A percentile compares a stretch with the other conserved stretches of the same genome.
phyloP scores from a whole-genome alignment of 2,329 filamentous ascomycete genomes.

The Trichothecium sympodiale region DNA sequence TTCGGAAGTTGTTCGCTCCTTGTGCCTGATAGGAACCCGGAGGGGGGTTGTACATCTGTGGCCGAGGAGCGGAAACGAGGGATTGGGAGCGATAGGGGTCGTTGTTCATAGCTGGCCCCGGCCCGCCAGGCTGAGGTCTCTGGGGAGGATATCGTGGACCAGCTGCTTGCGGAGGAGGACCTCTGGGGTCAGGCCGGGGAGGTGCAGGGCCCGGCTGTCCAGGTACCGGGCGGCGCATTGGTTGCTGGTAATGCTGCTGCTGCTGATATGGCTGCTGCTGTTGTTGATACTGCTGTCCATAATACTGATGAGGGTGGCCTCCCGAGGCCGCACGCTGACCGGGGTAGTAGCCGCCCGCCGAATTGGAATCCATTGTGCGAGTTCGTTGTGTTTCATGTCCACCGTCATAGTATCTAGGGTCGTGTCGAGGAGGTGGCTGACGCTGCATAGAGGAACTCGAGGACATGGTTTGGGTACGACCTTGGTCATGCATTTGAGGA shows the following conservation, averaged over 20 bases:
- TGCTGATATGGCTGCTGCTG: conserved; percentile 37
- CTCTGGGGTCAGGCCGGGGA: conserved; percentile 54
- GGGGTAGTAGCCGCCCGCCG: conserved; percentile 41
- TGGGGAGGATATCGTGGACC: conserved; percentile 35
- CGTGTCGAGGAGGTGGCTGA: conserved; percentile 47
- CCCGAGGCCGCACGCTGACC: conserved; percentile 40
- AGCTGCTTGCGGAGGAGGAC: conserved; percentile 30
- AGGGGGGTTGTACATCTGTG: conserved; percentile 58
- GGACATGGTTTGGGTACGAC: conserved; percentile 72
- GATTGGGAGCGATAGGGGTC: conserved; percentile 91
- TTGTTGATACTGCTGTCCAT: conserved; percentile 23
- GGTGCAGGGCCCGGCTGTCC: conserved; percentile 32
- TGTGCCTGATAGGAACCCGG: conserved; percentile 50
- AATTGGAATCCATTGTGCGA: conserved; percentile 13
- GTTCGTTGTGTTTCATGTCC: conserved; percentile 14
- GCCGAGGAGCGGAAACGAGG: conserved; percentile 65
- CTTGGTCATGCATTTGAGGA: conserved; percentile 41
- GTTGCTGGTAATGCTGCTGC: conserved; percentile 26
- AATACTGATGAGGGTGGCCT: conserved; percentile 26
- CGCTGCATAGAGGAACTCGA: conserved; percentile 48
- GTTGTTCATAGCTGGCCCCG: conserved; percentile 63
- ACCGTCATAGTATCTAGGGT: conserved; percentile 22
- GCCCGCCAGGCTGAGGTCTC: conserved; percentile 51
- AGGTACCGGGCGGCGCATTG: conserved; percentile 29
- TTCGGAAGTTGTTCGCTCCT: conserved; percentile 66